These are phyloP conservation scores for Chytriomyces sp. DNA, from an alignment of 192 early-diverging fungal genomes.

Conservation along the genomic window DNA sequence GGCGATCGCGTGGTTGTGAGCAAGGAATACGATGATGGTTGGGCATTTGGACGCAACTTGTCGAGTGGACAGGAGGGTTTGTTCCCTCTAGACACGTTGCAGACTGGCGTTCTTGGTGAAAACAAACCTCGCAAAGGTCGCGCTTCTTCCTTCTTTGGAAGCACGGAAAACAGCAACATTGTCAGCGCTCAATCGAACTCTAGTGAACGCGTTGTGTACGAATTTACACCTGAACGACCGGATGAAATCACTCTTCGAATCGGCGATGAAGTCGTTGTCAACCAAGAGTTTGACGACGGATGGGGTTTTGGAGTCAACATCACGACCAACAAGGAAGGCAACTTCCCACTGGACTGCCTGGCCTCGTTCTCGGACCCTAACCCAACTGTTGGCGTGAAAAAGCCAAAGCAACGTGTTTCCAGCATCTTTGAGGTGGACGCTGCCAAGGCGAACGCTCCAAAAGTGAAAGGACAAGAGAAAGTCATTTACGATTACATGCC, in stretches of 20 bases:
- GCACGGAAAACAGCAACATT: constrained; percentile 46
- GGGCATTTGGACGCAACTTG: constrained; percentile 30
- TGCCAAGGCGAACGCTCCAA: neutral
- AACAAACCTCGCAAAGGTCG: constrained; percentile 16
- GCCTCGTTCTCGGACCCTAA: constrained; percentile 10
- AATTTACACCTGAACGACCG: constrained; percentile 8
- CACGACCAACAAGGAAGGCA: constrained; percentile 55
- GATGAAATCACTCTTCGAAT: constrained; percentile 13
- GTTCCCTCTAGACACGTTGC: constrained; percentile 18
- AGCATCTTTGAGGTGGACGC: neutral
- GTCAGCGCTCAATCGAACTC: neutral
- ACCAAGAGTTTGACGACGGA: constrained; percentile 38
- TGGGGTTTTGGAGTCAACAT: constrained; percentile 61
- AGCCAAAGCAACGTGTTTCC: neutral
- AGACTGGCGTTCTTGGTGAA: neutral
- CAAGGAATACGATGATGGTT: constrained; percentile 38
- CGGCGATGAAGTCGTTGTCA: constrained; percentile 12
- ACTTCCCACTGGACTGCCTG: constrained; percentile 60
- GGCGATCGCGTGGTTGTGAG: constrained; percentile 29
- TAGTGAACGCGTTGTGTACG: constrained; percentile 7
- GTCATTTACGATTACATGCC: constrained; percentile 5
- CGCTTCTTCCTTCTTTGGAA: constrained; percentile 48
- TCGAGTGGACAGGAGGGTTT: neutral
- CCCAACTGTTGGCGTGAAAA: neutral
- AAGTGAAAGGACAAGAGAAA: neutral